Evolutionary conservation across 345 rosid species (phyloP).

Genomic region (Populus alba): DNA sequence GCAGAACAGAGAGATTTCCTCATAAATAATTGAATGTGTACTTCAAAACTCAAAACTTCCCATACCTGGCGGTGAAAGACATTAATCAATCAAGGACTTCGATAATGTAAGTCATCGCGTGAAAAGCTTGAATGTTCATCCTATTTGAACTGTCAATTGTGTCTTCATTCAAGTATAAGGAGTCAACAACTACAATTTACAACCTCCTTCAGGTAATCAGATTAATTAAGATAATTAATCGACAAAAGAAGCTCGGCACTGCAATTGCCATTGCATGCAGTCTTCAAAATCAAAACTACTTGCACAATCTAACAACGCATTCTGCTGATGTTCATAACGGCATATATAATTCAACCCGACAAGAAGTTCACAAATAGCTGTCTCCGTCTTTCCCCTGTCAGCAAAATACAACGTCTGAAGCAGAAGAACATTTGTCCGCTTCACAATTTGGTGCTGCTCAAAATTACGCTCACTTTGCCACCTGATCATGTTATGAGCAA

Average conservation of each 20-base stretch:
- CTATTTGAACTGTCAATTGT: conserved; percentile 14
- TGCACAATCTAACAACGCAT: conserved; percentile 78
- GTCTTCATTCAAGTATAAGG: conserved; percentile 28
- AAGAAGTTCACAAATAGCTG: conserved; percentile 73
- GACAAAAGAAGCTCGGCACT: conserved; percentile 42
- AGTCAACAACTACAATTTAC: conserved; percentile 25
- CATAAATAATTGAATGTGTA: conserved; percentile 24
- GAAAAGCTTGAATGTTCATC: conserved; percentile 26
- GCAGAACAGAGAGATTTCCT: conserved; percentile 7
- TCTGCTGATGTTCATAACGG: conserved; percentile 85
- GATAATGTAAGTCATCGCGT: background rate
- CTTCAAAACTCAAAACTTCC: conserved; percentile 24
- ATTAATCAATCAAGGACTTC: conserved; percentile 28
- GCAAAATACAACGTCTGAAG: conserved; percentile 89
- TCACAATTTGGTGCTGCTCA: conserved; percentile 86
- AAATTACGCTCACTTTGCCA: conserved; percentile 96
- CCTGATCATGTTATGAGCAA: conserved; percentile 91
- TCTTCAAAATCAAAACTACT: conserved; percentile 96
- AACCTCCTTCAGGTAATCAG: conserved; percentile 13
- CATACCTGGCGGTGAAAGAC: conserved; percentile 29
- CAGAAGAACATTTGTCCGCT: conserved; percentile 72
- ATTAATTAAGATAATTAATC: conserved; percentile 28
- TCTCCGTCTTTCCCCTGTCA: conserved; percentile 80
- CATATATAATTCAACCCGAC: conserved; percentile 94
- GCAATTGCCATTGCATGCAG: conserved; percentile 88